Percentiles rank a stretch among this genome's conserved stretches.
Evolutionary conservation across 345 rosid genomes (phyloP).

Genomic region (Citrus trifoliata): DNA sequence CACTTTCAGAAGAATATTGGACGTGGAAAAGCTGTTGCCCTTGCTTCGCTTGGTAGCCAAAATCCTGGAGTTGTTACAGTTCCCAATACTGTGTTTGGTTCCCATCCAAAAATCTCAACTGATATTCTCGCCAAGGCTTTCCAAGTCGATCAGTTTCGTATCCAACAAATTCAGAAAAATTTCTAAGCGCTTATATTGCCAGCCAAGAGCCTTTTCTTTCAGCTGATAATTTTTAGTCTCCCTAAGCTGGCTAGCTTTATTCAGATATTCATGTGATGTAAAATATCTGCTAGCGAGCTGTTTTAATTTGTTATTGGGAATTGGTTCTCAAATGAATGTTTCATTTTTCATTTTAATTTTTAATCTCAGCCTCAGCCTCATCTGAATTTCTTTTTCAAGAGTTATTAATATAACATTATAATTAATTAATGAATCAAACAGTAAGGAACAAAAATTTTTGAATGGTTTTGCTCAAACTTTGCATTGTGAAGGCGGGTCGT

Average conservation of each 20-base stretch:
- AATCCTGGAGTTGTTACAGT: conserved; percentile 10
- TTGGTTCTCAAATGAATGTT: too few species aligned
- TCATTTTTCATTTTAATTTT: too few species aligned
- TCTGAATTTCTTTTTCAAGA: too few species aligned
- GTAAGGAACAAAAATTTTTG: too few species aligned
- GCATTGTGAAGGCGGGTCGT: too few species aligned
- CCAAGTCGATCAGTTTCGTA: neutral
- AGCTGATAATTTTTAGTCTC: too few species aligned
- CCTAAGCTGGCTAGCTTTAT: too few species aligned
- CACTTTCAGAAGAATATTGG: conserved; percentile 11
- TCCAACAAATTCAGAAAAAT: neutral
- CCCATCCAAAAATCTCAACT: neutral
- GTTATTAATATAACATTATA: too few species aligned
- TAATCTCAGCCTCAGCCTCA: too few species aligned
- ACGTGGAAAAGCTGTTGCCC: neutral
- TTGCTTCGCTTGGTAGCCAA: conserved; percentile 4
- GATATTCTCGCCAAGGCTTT: conserved; percentile 12
- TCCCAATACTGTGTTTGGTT: conserved; percentile 3
- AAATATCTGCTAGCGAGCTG: neutral
- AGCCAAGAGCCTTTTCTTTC: neutral
- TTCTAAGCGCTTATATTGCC: neutral
- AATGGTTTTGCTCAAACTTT: too few species aligned
- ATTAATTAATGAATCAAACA: too few species aligned
- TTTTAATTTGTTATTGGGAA: neutral
- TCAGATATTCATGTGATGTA: neutral